Conservation (phyloP, 805 yeast species). For the Myxozyma geophila region DNA sequence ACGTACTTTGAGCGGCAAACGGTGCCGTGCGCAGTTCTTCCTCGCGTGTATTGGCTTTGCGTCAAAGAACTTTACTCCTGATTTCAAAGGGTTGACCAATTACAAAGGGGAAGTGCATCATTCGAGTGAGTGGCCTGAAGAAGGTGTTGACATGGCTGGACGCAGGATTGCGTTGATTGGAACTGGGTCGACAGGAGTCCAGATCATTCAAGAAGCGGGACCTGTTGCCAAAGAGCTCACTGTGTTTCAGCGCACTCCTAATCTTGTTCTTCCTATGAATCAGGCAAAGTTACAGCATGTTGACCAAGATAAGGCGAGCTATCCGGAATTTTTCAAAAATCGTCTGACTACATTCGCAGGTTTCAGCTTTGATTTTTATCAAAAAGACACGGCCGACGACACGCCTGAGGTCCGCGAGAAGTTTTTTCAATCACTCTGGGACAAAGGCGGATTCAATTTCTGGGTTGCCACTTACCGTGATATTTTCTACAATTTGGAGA, state of each 20-base stretch:
- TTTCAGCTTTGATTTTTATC: conserved; percentile 24
- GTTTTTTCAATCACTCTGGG: conserved; percentile 38
- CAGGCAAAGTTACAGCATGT: conserved; percentile 25
- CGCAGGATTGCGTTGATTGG: conserved; percentile 41
- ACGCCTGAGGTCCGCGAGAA: conserved; percentile 36
- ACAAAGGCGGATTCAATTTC: conserved; percentile 42
- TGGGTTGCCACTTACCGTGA: conserved; percentile 43
- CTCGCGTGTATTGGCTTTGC: conserved; percentile 37
- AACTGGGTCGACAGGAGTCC: conserved; percentile 45
- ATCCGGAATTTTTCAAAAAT: conserved; percentile 27
- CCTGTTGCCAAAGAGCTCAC: conserved; percentile 31
- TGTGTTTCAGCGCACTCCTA: conserved; percentile 42
- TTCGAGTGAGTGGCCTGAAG: conserved; percentile 42
- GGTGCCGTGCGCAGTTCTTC: conserved; percentile 23
- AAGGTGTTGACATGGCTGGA: conserved; percentile 37
- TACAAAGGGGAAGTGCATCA: conserved; percentile 41
- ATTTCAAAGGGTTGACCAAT: conserved; percentile 36
- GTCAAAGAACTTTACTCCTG: conserved; percentile 41
- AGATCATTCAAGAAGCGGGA: conserved; percentile 40
- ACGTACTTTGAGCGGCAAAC: conserved; percentile 33
- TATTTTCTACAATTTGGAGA: conserved; percentile 31
- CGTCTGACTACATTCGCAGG: conserved; percentile 39
- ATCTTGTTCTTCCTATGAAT: conserved; percentile 41
- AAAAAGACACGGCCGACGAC: conserved; percentile 35
- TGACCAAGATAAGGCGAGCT: conserved; percentile 16